phyloP scores from a whole-genome alignment of 2,329 filamentous ascomycete species.

The Rhytidhysteron rufulum region DNA sequence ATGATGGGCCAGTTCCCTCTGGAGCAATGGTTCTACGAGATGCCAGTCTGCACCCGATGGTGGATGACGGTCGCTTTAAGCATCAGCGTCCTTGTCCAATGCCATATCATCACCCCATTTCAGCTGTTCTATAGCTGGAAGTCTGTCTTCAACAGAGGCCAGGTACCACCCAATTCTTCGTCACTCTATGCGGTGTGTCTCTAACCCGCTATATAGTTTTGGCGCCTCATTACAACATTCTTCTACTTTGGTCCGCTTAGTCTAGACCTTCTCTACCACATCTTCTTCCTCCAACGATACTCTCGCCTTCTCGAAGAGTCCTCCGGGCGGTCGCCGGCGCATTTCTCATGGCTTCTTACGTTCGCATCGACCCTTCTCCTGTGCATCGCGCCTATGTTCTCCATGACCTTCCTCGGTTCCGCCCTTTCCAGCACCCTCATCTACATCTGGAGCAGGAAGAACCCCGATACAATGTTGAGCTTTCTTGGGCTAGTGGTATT shows the following conservation, averaged over 20 bases:
- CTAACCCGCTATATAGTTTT: conserved; percentile 68
- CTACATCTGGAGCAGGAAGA: conserved; percentile 96
- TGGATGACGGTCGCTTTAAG: conserved; percentile 93
- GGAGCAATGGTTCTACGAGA: conserved; percentile 98
- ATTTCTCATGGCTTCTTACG: conserved; percentile 90
- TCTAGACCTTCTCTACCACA: conserved; percentile 91
- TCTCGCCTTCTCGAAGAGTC: conserved; percentile 92
- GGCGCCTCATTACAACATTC: conserved; percentile 93
- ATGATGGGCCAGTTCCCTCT: conserved; percentile 65
- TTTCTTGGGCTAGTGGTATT: conserved; percentile 85
- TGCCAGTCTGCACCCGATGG: conserved; percentile 92
- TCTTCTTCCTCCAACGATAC: conserved; percentile 97
- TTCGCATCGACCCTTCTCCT: conserved; percentile 81
- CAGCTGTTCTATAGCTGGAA: conserved; percentile 97
- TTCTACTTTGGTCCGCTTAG: conserved; percentile 95
- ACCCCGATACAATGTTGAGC: conserved; percentile 85
- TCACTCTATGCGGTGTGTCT: neutral
- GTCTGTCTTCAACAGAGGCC: conserved; percentile 84
- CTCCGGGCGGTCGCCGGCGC: conserved; percentile 83
- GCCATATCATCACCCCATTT: conserved; percentile 85
- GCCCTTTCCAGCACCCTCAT: conserved; percentile 89
- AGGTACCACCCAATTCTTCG: conserved; percentile 53
- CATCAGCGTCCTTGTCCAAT: conserved; percentile 87
- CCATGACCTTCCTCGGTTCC: conserved; percentile 91
- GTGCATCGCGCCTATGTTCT: conserved; percentile 77